phyloP scores from a whole-genome alignment of 495 filamentous ascomycete genomes.

The Trichoderma virens region DNA sequence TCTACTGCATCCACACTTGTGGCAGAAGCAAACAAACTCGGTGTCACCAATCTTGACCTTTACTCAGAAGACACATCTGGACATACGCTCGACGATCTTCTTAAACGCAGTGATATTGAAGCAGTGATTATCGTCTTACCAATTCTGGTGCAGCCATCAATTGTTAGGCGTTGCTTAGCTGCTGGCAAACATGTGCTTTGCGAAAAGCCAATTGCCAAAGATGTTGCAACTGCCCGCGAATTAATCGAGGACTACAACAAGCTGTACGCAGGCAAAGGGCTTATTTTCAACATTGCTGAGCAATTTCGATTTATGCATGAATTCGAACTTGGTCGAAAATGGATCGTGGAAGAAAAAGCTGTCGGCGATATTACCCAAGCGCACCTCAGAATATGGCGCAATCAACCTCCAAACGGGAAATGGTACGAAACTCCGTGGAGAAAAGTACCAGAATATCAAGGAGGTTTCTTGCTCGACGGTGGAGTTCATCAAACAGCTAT shows the following conservation, averaged over 20 bases:
- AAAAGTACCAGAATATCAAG: conserved; percentile 61
- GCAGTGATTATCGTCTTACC: conserved; percentile 67
- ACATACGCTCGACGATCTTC: conserved; percentile 50
- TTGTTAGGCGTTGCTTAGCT: conserved; percentile 51
- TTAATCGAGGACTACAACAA: conserved; percentile 55
- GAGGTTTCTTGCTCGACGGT: conserved; percentile 72
- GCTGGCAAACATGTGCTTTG: conserved; percentile 73
- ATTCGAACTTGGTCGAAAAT: conserved; percentile 55
- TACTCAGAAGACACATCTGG: conserved; percentile 53
- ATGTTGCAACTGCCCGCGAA: conserved; percentile 53
- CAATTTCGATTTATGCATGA: conserved; percentile 62
- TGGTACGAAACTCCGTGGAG: conserved; percentile 59
- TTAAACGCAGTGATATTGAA: conserved; percentile 55
- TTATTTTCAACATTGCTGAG: conserved; percentile 62
- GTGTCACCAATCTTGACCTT: conserved; percentile 34
- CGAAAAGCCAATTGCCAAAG: conserved; percentile 76
- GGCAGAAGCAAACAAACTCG: conserved; percentile 22
- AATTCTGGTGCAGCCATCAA: conserved; percentile 48
- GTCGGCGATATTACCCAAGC: conserved; percentile 39
- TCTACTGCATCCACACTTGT: conserved; percentile 24
- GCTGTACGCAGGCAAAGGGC: conserved; percentile 33
- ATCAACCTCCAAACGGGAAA: conserved; percentile 10
- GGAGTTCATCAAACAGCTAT: conserved; percentile 67
- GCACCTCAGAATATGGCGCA: conserved; percentile 13
- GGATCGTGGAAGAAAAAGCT: conserved; percentile 51